Conservation (phyloP, 2,329 filamentous ascomycete species). For the Bimuria novae-zelandiae region DNA sequence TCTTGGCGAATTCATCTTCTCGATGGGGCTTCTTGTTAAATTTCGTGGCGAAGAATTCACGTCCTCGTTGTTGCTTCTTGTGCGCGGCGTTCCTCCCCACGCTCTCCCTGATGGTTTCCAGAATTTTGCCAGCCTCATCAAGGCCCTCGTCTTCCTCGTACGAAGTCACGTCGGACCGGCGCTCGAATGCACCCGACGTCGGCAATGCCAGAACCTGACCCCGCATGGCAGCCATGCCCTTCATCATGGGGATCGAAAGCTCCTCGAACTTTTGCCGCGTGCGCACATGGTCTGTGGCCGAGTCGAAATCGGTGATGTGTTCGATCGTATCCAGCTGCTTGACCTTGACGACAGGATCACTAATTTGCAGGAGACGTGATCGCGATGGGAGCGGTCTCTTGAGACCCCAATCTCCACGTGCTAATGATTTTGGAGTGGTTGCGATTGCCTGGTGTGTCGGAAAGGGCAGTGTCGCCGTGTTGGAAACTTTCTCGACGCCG, state of each 20-base stretch:
- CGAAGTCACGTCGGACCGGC: conserved; percentile 37
- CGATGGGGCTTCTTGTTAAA: no score
- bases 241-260: conserved; percentile 71
- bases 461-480: conserved; percentile 73
- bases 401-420: conserved; percentile 87
- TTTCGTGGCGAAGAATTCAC: no score
- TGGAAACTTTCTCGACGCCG: conserved; percentile 59
- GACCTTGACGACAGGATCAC: conserved; percentile 75
- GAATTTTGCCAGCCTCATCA: conserved; percentile 31
- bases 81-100: conserved; percentile 9
- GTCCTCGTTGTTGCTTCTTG: no score
- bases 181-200: conserved; percentile 38
- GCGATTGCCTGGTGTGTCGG: conserved; percentile 85
- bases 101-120: conserved; percentile 32
- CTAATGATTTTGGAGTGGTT: conserved; percentile 72
- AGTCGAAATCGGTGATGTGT: conserved; percentile 86
- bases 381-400: conserved; percentile 82
- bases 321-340: conserved; percentile 82
- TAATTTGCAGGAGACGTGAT: conserved; percentile 67
- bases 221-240: conserved; percentile 27
- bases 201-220: conserved; percentile 19
- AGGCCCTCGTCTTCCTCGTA: conserved; percentile 32
- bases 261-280: conserved; percentile 87
- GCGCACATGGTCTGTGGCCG: conserved; percentile 78
- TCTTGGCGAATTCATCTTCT: no score